Percentiles rank a stretch among this genome's conserved stretches.
These are phyloP conservation scores for Ceratocystis albifundus DNA, from an alignment of 2,329 filamentous ascomycete genomes.

Conservation along the genomic window DNA sequence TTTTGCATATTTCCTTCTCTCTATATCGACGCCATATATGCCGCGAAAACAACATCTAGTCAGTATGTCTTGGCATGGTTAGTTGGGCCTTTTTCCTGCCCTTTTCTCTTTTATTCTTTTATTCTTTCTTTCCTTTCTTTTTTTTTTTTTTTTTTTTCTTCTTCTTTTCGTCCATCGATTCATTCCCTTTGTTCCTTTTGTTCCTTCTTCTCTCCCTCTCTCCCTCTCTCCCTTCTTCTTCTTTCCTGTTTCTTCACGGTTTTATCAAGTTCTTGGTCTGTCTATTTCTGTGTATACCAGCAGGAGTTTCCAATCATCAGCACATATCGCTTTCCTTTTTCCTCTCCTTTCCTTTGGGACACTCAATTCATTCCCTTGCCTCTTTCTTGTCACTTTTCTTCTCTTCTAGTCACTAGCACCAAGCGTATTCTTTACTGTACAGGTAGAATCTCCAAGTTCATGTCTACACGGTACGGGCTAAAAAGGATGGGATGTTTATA, in stretches of 20 bases:
- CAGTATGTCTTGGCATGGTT: conserved; percentile 6
- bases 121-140: neutral
- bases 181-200: conserved; percentile 8
- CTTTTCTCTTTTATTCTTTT: too few relatives aligned
- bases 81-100: neutral
- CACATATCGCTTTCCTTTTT: neutral
- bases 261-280: conserved; percentile 8
- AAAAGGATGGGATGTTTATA: conserved; percentile 9
- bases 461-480: conserved; percentile 2
- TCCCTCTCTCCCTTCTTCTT: neutral
- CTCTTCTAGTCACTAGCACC: conserved; percentile 6
- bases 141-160: neutral
- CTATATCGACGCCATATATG: conserved; percentile 4
- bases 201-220: neutral
- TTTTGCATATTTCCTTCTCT: neutral
- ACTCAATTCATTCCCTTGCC: neutral
- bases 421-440: conserved; percentile 1
- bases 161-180: neutral
- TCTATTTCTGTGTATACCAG: conserved; percentile 12
- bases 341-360: neutral
- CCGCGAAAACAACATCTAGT: neutral
- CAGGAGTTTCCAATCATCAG: neutral
- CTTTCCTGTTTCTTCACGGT: neutral
- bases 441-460: conserved; percentile 3
- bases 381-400: conserved; percentile 13